Evolutionary conservation across 768 basidiomycete genomes (phyloP).

Genomic region (Boletus insuetus): DNA sequence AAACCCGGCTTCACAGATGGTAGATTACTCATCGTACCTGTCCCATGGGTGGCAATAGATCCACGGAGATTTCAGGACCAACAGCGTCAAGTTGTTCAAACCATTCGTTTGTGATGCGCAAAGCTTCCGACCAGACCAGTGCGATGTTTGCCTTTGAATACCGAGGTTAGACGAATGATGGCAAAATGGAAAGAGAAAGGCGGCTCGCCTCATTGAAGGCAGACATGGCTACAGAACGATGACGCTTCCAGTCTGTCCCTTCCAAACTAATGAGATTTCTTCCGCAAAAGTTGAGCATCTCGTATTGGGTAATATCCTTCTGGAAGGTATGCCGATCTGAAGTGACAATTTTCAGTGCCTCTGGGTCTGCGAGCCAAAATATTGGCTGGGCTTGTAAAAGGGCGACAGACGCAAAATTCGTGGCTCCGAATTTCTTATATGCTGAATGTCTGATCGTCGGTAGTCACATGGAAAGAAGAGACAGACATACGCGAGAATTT

Average conservation of each 20-base stretch:
- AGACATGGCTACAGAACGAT: constrained; percentile 42
- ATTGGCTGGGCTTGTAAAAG: constrained; percentile 30
- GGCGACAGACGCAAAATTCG: constrained; percentile 36
- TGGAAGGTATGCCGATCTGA: constrained; percentile 35
- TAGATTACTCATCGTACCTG: constrained; percentile 11
- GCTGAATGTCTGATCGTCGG: constrained; percentile 22
- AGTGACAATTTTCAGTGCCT: constrained; percentile 38
- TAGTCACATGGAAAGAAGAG: background rate
- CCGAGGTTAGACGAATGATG: background rate
- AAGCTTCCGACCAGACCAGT: constrained; percentile 48
- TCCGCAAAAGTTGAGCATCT: constrained; percentile 45
- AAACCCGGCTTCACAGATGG: background rate
- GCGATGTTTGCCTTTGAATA: constrained; percentile 40
- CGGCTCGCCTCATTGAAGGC: constrained; percentile 47
- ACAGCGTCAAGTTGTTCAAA: constrained; percentile 35
- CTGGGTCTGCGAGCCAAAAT: constrained; percentile 45
- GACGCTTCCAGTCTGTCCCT: constrained; percentile 47
- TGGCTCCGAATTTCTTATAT: constrained; percentile 40
- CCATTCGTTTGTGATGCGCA: constrained; percentile 42
- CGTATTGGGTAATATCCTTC: constrained; percentile 41
- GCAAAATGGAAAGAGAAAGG: background rate
- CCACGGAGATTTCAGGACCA: constrained; percentile 20
- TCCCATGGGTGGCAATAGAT: constrained; percentile 9
- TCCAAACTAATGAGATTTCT: constrained; percentile 42
- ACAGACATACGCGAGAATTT: constrained; percentile 36